A percentile compares a stretch with the other conserved stretches of the same genome.
Conservation (phyloP, 768 basidiomycete species). For the Tylopilus sp. region DNA sequence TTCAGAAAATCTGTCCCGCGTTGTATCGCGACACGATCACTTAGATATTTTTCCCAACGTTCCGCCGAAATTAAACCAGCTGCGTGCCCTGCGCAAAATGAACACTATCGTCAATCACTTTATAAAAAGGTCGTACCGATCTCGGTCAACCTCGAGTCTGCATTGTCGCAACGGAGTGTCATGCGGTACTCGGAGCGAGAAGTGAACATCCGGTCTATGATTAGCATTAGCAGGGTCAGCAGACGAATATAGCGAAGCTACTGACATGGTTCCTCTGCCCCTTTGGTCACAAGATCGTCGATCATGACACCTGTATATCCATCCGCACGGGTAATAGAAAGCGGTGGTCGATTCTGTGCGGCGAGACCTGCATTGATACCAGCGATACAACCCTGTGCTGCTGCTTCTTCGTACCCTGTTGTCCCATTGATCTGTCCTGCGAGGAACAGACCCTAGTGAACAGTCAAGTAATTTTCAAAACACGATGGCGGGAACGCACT, state of each 20-base stretch:
- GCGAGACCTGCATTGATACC: conserved; percentile 84
- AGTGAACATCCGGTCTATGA: conserved; percentile 88
- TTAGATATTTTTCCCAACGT: conserved; percentile 41
- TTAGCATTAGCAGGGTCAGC: background rate
- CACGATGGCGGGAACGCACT: conserved; percentile 31
- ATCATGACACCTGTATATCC: conserved; percentile 89
- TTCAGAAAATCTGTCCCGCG: conserved; percentile 35
- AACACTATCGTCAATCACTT: background rate
- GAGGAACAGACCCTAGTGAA: conserved; percentile 68
- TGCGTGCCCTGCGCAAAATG: conserved; percentile 30
- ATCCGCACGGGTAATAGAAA: conserved; percentile 78
- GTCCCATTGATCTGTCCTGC: conserved; percentile 93
- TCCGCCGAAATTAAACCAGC: conserved; percentile 41
- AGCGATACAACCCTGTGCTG: conserved; percentile 84
- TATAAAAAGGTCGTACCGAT: conserved; percentile 45
- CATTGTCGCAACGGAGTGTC: conserved; percentile 85
- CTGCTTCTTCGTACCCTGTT: conserved; percentile 94
- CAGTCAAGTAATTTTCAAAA: background rate
- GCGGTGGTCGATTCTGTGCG: conserved; percentile 50
- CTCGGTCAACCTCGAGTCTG: conserved; percentile 77
- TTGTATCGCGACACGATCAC: conserved; percentile 33
- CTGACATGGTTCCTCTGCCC: conserved; percentile 87
- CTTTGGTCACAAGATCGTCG: conserved; percentile 85
- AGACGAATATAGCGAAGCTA: background rate
- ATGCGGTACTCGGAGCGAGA: conserved; percentile 88